phyloP scores from a whole-genome alignment of 2,329 filamentous ascomycete genomes.

The Sclerotiophoma versabilis region DNA sequence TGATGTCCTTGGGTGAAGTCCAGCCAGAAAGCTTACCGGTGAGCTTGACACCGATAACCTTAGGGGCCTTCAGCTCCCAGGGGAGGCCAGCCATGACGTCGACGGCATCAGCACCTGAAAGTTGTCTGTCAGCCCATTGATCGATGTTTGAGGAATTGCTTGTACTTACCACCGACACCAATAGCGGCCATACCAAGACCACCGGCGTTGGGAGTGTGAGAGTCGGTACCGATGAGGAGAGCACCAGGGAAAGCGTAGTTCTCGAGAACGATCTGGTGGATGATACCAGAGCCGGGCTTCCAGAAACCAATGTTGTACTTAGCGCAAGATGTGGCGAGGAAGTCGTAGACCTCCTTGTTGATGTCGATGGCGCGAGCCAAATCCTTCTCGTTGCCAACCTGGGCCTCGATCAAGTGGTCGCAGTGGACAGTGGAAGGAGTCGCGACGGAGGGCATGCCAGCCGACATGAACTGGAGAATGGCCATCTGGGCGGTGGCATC shows the following conservation, averaged over 20 bases:
- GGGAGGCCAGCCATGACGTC: constrained; percentile 97
- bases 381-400: constrained; percentile 93
- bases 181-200: constrained; percentile 95
- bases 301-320: constrained; percentile 99
- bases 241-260: constrained; percentile 99
- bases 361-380: constrained; percentile 86
- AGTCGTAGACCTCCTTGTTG: constrained; percentile 99
- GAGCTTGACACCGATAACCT: constrained; percentile 94
- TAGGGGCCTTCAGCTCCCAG: constrained; percentile 98
- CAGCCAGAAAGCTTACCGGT: constrained; percentile 89
- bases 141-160: background rate
- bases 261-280: constrained; percentile 97
- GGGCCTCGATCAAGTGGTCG: constrained; percentile 98
- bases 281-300: constrained; percentile 98
- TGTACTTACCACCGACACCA: constrained; percentile 75
- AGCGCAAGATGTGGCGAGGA: constrained; percentile 89
- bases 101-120: constrained; percentile 82
- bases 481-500: constrained; percentile 99
- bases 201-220: constrained; percentile 96
- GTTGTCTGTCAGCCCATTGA: constrained; percentile 2
- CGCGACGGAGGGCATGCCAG: constrained; percentile 92
- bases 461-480: constrained; percentile 99
- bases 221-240: constrained; percentile 97
- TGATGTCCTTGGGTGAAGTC: constrained; percentile 95
- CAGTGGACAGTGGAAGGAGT: constrained; percentile 97